These are phyloP conservation scores for Yarrowia hollandica DNA, from an alignment of 805 yeast species.

Conservation along the genomic window DNA sequence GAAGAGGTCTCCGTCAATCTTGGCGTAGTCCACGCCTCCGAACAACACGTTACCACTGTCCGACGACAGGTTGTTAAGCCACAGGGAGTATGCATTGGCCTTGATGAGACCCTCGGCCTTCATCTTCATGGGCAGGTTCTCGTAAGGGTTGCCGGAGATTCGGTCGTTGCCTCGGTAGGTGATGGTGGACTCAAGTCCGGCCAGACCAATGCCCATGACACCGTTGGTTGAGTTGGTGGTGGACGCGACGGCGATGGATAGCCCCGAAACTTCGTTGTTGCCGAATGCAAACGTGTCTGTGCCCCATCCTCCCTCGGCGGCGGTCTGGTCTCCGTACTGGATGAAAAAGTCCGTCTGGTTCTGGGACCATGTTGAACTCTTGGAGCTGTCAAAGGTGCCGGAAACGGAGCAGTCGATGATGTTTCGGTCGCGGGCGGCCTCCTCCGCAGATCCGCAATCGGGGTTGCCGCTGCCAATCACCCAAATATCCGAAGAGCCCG, in stretches of 20 bases:
- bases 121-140: conserved; percentile 64
- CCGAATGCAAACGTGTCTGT: conserved; percentile 59
- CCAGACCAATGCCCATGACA: conserved; percentile 44
- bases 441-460: background rate
- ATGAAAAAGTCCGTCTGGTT: conserved; percentile 36
- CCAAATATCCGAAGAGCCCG: conserved; percentile 72
- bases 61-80: conserved; percentile 43
- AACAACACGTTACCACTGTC: conserved; percentile 45
- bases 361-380: conserved; percentile 37
- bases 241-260: conserved; percentile 76
- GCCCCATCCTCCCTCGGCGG: conserved; percentile 61
- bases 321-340: conserved; percentile 48
- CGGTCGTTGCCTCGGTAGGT: conserved; percentile 31
- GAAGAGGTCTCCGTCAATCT: conserved; percentile 45
- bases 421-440: background rate
- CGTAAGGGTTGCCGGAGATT: conserved; percentile 44
- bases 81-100: conserved; percentile 50
- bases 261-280: conserved; percentile 48
- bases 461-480: conserved; percentile 39
- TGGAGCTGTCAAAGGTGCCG: conserved; percentile 39
- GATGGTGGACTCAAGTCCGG: conserved; percentile 39
- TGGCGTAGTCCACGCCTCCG: conserved; percentile 50
- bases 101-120: conserved; percentile 49
- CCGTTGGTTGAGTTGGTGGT: conserved; percentile 63
- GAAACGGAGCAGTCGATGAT: conserved; percentile 36